phyloP scores from a whole-genome alignment of 2,329 filamentous ascomycete species.

The Epichloe aotearoae region DNA sequence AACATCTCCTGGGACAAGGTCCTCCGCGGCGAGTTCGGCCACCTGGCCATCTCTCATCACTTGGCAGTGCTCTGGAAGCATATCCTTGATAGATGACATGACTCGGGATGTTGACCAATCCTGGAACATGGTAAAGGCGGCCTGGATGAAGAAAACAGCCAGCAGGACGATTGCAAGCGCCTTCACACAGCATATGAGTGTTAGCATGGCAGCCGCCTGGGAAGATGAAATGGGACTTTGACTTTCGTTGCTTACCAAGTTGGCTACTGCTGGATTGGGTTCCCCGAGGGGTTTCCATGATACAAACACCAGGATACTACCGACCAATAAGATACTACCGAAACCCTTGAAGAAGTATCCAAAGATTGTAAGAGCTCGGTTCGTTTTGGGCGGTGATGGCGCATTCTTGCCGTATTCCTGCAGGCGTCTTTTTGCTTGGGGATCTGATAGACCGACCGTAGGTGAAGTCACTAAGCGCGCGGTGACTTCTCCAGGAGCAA shows the following conservation, averaged over 20 bases:
- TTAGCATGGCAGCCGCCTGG: neutral
- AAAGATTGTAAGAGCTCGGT: constrained; percentile 41
- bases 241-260: constrained; percentile 26
- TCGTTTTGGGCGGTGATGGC: constrained; percentile 51
- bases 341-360: constrained; percentile 71
- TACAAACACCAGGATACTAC: constrained; percentile 59
- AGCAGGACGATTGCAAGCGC: constrained; percentile 62
- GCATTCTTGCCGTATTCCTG: constrained; percentile 53
- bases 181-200: constrained; percentile 2
- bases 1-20: constrained; percentile 61
- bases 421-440: constrained; percentile 41
- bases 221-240: neutral
- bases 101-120: constrained; percentile 67
- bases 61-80: constrained; percentile 63
- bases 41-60: constrained; percentile 47
- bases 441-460: constrained; percentile 43
- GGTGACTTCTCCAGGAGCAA: constrained; percentile 44
- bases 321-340: constrained; percentile 55
- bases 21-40: constrained; percentile 34
- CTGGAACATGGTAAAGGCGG: constrained; percentile 55
- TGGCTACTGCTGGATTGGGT: constrained; percentile 51
- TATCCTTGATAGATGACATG: constrained; percentile 67
- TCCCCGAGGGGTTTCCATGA: constrained; percentile 64
- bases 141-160: constrained; percentile 56
- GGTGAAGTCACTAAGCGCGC: constrained; percentile 44